Base-by-base conservation (phyloP, 2,329 filamentous ascomycete species). In the Laburnicola sp. region DNA sequence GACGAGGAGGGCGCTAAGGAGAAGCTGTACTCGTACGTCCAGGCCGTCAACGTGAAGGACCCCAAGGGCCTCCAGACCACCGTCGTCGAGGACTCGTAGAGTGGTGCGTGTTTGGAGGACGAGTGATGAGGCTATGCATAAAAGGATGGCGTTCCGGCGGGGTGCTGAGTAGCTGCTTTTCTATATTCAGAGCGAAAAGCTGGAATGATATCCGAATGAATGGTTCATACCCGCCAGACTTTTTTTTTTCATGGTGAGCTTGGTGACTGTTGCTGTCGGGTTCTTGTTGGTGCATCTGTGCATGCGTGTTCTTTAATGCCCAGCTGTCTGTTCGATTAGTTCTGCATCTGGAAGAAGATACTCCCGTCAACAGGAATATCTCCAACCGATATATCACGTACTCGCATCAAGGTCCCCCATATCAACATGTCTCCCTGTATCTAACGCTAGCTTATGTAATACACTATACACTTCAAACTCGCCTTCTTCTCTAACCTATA, bases 1-100 rank as follows among this genome's bases (percentile, higher is more conserved):
- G 94, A 99, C 80, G 94, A 97, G 85, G 94, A 99, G 83, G 91
- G 90, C 74, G 94, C 95, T 78, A 96, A 96, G 85, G 91, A 99
- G 87, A 96, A 95, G 86, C 87, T 99, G 67, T 99, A 97, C 88
- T 94, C 89, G 80, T 97, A 96, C 82, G 94, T 99, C 70, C 93
- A 99, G 87, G 94, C 94, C 71, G 94, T 99, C 78, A 97, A 97
- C 81, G 92, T 97, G 77, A 96, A 97, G 90, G 89, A 96, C 82
- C 86, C 91, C 80, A 97, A 97, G 90, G 93, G 94, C 79, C 88
- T 99, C 70, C 86, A 89, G 76, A 99, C 94, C 68, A 86, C 88
- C 71, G 84, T 96, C 72, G 93, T 99, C 58, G 84, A 87, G 74
- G 83, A 86, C 68, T 76, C 79, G 64, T 84, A 82, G 66, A 11